phyloP scores from a whole-genome alignment of 257 asterid species.

The Jacaranda copaia region DNA sequence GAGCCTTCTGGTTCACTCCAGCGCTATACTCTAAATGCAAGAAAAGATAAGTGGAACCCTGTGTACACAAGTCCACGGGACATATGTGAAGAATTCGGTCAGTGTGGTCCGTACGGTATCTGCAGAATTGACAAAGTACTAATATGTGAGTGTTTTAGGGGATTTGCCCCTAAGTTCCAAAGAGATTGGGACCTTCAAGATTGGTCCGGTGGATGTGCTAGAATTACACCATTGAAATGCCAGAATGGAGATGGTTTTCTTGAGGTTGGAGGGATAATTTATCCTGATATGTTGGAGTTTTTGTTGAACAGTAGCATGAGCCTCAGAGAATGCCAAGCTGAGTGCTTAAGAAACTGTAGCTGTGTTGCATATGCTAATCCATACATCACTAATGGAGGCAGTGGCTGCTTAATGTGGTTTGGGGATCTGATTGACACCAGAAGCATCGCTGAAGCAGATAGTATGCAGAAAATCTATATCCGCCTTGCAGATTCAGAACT shows the following conservation, averaged over 20 bases:
- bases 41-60: conserved; percentile 27
- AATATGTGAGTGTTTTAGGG: conserved; percentile 41
- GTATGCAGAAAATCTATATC: conserved; percentile 26
- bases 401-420: conserved; percentile 45
- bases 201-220: conserved; percentile 43
- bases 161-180: conserved; percentile 26
- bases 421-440: conserved; percentile 42
- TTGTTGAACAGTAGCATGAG: conserved; percentile 36
- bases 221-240: conserved; percentile 31
- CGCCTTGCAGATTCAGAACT: conserved; percentile 34
- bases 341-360: conserved; percentile 40
- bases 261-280: conserved; percentile 35
- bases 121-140: conserved; percentile 22
- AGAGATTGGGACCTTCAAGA: conserved; percentile 35
- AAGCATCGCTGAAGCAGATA: conserved; percentile 17
- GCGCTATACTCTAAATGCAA: conserved; percentile 15
- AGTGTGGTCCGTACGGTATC: conserved; percentile 32
- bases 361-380: conserved; percentile 49
- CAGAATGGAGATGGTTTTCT: conserved; percentile 34
- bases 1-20: background rate
- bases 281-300: conserved; percentile 37
- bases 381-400: conserved; percentile 32
- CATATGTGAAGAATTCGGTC: conserved; percentile 6
- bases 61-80: background rate
- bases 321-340: conserved; percentile 32